A percentile compares a stretch with the other conserved stretches of the same genome.
Evolutionary conservation across 169 alveolate genomes (phyloP).

Genomic region (Theileria orientalis): DNA sequence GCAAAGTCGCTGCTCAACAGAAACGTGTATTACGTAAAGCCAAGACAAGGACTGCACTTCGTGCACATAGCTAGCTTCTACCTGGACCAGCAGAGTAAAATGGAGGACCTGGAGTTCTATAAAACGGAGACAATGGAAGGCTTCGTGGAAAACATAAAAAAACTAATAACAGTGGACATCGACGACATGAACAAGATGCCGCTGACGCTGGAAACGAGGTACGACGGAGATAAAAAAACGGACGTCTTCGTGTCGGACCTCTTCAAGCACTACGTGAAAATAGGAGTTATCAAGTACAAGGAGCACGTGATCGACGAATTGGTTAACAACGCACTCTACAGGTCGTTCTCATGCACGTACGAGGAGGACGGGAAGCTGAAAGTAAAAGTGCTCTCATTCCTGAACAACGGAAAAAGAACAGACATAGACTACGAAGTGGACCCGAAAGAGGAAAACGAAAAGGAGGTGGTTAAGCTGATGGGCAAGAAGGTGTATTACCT

Average conservation of each 20-base stretch:
- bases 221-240: not conserved
- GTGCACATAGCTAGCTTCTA: not conserved
- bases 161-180: not conserved
- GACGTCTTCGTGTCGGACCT: not conserved
- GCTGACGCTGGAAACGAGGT: not conserved
- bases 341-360: not conserved
- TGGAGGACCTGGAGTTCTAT: not conserved
- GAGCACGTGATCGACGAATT: not conserved
- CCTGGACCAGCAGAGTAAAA: not conserved
- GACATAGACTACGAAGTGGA: not conserved
- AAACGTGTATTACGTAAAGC: not conserved
- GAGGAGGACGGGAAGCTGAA: not conserved
- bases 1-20: not conserved
- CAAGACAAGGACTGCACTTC: not conserved
- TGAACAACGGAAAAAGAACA: not conserved
- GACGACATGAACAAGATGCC: not conserved
- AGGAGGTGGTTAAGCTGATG: too few relatives aligned
- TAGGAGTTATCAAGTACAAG: not conserved
- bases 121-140: not conserved
- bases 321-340: not conserved
- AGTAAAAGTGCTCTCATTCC: not conserved
- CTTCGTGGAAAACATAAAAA: not conserved
- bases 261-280: not conserved
- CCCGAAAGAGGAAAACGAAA: too few relatives aligned
- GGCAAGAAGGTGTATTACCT: too few relatives aligned